phyloP scores from a whole-genome alignment of 345 rosid genomes.

The Angophora floribunda region DNA sequence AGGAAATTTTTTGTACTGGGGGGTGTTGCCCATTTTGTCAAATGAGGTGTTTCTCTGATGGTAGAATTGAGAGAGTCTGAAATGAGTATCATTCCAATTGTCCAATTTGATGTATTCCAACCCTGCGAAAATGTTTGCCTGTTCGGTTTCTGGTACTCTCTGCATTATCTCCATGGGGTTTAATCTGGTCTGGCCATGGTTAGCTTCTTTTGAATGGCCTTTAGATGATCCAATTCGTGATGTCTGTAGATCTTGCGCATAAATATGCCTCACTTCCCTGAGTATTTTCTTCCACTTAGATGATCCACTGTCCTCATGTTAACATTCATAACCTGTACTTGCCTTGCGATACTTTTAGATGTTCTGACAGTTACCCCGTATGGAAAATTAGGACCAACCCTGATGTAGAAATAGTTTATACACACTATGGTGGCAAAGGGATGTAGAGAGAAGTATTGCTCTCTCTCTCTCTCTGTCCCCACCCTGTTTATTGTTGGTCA shows the following conservation, averaged over 20 bases:
- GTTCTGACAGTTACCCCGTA: background rate
- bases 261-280: background rate
- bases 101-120: background rate
- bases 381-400: background rate
- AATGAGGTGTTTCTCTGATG: background rate
- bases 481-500: background rate
- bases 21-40: background rate
- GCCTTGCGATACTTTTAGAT: background rate
- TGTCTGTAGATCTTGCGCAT: background rate
- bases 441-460: background rate
- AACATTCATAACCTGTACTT: background rate
- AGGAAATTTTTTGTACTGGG: background rate
- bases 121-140: background rate
- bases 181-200: background rate
- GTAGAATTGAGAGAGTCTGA: background rate
- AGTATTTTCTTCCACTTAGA: background rate
- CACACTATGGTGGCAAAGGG: background rate
- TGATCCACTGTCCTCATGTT: background rate
- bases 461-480: background rate
- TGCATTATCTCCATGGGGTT: background rate
- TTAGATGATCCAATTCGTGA: background rate
- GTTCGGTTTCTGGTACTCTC: background rate
- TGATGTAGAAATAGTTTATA: background rate
- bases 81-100: background rate
- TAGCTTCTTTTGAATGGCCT: background rate